These are phyloP conservation scores for Centrapalus pauciflorus DNA, from an alignment of 129 eudicot species.

Conservation along the genomic window DNA sequence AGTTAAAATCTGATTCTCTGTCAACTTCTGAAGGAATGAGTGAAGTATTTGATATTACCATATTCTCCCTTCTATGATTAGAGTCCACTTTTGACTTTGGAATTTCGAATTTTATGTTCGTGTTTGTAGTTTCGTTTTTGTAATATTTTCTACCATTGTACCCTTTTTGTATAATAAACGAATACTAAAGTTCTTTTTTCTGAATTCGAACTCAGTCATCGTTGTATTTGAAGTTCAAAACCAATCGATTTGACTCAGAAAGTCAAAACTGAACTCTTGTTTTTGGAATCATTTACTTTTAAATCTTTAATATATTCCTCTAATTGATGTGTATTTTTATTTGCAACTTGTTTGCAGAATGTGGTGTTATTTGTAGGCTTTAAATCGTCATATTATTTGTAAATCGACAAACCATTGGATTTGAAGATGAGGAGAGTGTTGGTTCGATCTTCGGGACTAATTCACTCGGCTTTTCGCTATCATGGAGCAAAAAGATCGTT, in stretches of 20 bases:
- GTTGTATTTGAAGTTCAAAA: not conserved
- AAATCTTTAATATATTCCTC: constrained; percentile 12
- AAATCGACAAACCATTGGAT: constrained; percentile 12
- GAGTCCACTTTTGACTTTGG: not conserved
- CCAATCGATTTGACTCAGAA: constrained; percentile 6
- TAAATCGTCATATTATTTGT: not conserved
- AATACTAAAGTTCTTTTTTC: not conserved
- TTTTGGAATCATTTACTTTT: constrained; percentile 11
- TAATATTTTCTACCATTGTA: not conserved
- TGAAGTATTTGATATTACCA: constrained; percentile 11
- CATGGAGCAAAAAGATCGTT: constrained; percentile 17
- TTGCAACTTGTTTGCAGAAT: constrained; percentile 22
- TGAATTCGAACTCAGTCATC: not conserved
- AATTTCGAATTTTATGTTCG: not conserved
- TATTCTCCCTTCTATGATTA: not conserved
- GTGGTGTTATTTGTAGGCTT: not conserved
- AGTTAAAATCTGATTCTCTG: constrained; percentile 24
- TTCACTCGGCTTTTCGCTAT: constrained; percentile 27
- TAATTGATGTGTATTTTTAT: constrained; percentile 2
- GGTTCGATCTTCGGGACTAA: constrained; percentile 28
- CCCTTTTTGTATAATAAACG: not conserved
- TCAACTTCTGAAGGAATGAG: constrained; percentile 13
- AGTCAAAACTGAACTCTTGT: not conserved
- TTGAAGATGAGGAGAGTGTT: constrained; percentile 43
- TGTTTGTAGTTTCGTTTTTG: not conserved